Percentiles rank a stretch among this genome's conserved stretches.
Evolutionary conservation across 805 yeast species (phyloP).

Genomic region (Ogataea populi-albae): DNA sequence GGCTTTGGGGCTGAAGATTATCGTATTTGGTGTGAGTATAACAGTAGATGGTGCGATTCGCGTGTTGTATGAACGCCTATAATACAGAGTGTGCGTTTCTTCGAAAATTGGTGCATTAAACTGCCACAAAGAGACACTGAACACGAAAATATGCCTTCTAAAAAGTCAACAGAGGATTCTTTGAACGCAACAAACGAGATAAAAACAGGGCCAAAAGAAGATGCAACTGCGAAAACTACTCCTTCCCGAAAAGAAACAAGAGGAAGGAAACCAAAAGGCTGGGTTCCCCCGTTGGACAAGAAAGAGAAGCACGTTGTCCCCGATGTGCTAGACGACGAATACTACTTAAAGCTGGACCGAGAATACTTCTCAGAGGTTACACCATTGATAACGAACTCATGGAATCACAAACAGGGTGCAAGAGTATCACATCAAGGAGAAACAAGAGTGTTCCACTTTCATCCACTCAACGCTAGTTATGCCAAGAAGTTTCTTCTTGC

Average conservation of each 20-base stretch:
- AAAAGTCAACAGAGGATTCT: too few species aligned
- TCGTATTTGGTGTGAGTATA: too few species aligned
- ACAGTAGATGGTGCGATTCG: too few species aligned
- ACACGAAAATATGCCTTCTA: too few species aligned
- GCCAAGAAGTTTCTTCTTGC: conserved; percentile 13
- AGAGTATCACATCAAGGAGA: conserved; percentile 14
- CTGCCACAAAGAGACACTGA: too few species aligned
- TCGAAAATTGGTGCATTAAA: too few species aligned
- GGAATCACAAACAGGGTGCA: conserved; percentile 11
- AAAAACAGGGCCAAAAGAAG: too few species aligned
- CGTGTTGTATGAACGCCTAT: too few species aligned
- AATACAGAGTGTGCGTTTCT: too few species aligned
- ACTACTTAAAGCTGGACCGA: conserved; percentile 7
- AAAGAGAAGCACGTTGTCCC: conserved; percentile 1
- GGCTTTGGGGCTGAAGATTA: too few species aligned
- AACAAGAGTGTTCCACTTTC: conserved; percentile 13
- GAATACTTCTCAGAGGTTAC: conserved; percentile 11
- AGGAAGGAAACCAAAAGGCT: conserved; percentile 16
- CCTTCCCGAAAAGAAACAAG: conserved; percentile 8
- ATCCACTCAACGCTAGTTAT: conserved; percentile 6
- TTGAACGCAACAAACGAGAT: too few species aligned
- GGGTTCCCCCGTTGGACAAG: conserved; percentile 16
- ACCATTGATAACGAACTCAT: conserved; percentile 13
- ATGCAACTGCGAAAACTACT: too few species aligned
- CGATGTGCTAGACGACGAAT: conserved; percentile 4